Evolutionary conservation across 2,329 filamentous ascomycete species (phyloP), one percentile per base, ranked within the genome.

Genomic region (Colletotrichum sp.): DNA sequence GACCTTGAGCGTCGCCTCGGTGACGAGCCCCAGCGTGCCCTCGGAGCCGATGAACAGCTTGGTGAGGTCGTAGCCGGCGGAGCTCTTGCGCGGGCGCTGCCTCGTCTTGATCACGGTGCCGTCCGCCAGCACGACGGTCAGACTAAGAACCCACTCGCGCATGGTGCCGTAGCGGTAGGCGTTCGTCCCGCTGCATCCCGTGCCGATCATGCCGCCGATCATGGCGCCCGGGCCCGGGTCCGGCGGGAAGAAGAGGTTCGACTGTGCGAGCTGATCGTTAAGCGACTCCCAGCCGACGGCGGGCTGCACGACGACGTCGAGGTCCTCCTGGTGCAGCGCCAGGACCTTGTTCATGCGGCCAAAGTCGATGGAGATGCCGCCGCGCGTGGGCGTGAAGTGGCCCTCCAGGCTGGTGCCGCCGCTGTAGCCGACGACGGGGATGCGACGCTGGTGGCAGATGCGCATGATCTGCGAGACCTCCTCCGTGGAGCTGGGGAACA

Each of bases 151-250:
- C 96, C 96, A 98, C 82, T 98, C 96, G 77, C 95, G 93, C 95
- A 98, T 98, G 3, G 96, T 98, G 77, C 96, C 96, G 83, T 98
- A 98, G 74, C 96, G 91, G 86, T 98, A 98, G 18, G 96, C 93
- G 83, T 98, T 98, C 16, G 96, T 98, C 75, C 96, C 96, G 81
- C 89, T 91, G 86, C 90, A 92, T 43, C 90, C 90, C 4, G 94
- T 96, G 26, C 93, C 94, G 39, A 96, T 92, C 94, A 96, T 96
- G 71, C 96, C 96, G 73, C 96, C 96, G 80, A 98, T 98, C 93
- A 95, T 95, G 77, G 96, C 96, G 21, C 96, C 95, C 68, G 96
- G 96, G 69, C 96, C 96, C 21, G 96, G 96, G 83, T 98, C 96
- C 1, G 95, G 96, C 26, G 96, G 96, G 86, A 98, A 98, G 88